Base-by-base conservation (phyloP, 1,139 yeast genomes). In the Blastobotrys elegans region DNA sequence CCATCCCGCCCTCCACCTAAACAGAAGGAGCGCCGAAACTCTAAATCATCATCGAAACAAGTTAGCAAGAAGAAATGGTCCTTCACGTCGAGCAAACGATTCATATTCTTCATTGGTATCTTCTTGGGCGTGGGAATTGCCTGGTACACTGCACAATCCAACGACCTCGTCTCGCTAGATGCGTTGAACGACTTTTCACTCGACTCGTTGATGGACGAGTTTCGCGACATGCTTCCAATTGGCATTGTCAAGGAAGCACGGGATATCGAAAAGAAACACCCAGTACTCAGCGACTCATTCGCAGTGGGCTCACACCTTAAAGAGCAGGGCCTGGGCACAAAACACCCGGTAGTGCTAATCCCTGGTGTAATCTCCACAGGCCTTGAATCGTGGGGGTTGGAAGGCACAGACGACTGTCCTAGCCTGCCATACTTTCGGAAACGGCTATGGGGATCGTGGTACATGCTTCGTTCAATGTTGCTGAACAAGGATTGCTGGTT, bases 291-390 rank as follows among this genome's bases (percentile, higher is more conserved):
- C 4, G 95, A 87, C 51, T 80, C 88, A 44, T 92, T 92, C 67
- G 87, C 94, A 1, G 95, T 89, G 21, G 98, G 98, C 2, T 77
- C 75, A 55, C 73, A 84, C 44, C 69, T 90, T 71, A 69, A 68
- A 21, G 75, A 77, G 39, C 75, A 77, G 39, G 78, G 82, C 30
- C 65, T 77, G 43, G 62, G 73, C 0, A 74, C 80, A 1, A 78
- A 84, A 53, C 75, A 79, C 64, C 95, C 95, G 14, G 96, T 92
- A 13, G 79, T 92, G 8, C 76, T 92, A 81, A 89, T 92, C 21
- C 98, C 98, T 0, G 98, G 98, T 2, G 97, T 92, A 7, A 86
- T 88, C 45, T 86, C 96, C 27, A 90, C 97, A 0, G 97, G 97
- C 2, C 74, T 92, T 40, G 98, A 94, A 65, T 82, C 92, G 40